Conservation (phyloP, 306 rosid species). For the Fragaria iinumae region DNA sequence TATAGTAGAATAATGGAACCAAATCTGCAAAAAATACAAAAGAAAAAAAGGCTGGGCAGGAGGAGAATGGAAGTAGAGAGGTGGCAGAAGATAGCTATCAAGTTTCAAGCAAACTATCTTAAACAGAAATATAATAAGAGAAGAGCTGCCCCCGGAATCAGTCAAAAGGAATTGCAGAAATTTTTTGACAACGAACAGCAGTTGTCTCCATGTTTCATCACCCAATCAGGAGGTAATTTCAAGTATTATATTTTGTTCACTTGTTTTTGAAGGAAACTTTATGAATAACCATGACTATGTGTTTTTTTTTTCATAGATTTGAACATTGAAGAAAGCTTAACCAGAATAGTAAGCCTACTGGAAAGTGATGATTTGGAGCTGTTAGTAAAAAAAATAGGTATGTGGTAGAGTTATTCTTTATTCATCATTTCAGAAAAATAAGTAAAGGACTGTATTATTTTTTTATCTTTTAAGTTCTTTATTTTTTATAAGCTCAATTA, state of each 20-base stretch:
- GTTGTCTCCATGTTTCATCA: neutral
- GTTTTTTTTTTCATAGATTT: neutral
- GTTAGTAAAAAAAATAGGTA: neutral
- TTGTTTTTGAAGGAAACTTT: neutral
- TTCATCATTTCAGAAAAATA: too few species aligned
- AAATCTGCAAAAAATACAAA: conserved; percentile 7
- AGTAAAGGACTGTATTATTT: too few species aligned
- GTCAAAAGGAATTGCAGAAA: neutral
- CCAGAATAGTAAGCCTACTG: neutral
- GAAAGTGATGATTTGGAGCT: neutral
- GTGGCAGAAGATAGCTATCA: neutral
- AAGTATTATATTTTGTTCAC: neutral
- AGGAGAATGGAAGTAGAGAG: neutral
- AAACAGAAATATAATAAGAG: neutral
- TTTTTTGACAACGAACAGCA: neutral
- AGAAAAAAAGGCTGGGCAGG: conserved; percentile 8
- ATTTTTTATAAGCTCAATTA: neutral
- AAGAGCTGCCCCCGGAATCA: neutral
- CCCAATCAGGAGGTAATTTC: neutral
- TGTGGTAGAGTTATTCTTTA: too few species aligned
- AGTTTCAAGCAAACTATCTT: neutral
- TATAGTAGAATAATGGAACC: too few species aligned
- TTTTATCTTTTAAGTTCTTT: too few species aligned
- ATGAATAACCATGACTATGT: neutral
- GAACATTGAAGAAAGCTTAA: neutral